A percentile compares a stretch with the other conserved stretches of the same genome.
Evolutionary conservation across 2,329 filamentous ascomycete species (phyloP).

Genomic region (Calonectria ilicicola): DNA sequence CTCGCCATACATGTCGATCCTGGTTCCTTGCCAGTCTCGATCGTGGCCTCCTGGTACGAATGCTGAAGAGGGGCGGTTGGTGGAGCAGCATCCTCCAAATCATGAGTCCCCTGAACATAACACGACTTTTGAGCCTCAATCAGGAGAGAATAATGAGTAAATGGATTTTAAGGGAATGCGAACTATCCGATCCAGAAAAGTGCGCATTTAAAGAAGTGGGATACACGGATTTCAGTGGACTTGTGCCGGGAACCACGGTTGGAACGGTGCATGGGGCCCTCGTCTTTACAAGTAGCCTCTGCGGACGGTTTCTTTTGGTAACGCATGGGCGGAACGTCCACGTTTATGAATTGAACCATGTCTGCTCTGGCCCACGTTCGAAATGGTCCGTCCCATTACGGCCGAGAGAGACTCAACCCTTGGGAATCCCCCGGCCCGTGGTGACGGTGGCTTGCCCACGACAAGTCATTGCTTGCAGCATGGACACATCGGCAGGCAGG

Average conservation of each 20-base stretch:
- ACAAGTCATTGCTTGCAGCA: constrained; percentile 69
- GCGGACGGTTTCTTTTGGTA: constrained; percentile 68
- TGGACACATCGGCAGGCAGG: constrained; percentile 69
- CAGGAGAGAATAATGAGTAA: constrained; percentile 54
- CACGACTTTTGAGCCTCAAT: constrained; percentile 26
- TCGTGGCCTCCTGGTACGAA: constrained; percentile 58
- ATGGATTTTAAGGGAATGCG: constrained; percentile 55
- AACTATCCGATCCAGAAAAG: constrained; percentile 28
- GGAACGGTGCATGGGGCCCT: constrained; percentile 42
- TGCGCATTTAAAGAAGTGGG: constrained; percentile 49
- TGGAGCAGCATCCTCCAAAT: constrained; percentile 52
- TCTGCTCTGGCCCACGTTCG: constrained; percentile 44
- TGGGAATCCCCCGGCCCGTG: constrained; percentile 54
- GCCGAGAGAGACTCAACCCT: constrained; percentile 34
- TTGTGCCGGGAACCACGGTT: constrained; percentile 37
- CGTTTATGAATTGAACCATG: constrained; percentile 61
- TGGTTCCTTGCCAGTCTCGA: constrained; percentile 73
- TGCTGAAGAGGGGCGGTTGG: constrained; percentile 69
- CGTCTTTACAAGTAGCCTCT: constrained; percentile 66
- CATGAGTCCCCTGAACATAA: constrained; percentile 35
- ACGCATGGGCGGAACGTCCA: constrained; percentile 66
- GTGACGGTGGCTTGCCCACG: constrained; percentile 68
- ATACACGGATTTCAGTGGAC: constrained; percentile 51
- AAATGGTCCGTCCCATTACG: constrained; percentile 42
- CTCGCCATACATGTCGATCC: constrained; percentile 67